Evolutionary conservation across 176 grass and related monocot genomes (phyloP).

Genomic region (Alopecurus myosuroides): DNA sequence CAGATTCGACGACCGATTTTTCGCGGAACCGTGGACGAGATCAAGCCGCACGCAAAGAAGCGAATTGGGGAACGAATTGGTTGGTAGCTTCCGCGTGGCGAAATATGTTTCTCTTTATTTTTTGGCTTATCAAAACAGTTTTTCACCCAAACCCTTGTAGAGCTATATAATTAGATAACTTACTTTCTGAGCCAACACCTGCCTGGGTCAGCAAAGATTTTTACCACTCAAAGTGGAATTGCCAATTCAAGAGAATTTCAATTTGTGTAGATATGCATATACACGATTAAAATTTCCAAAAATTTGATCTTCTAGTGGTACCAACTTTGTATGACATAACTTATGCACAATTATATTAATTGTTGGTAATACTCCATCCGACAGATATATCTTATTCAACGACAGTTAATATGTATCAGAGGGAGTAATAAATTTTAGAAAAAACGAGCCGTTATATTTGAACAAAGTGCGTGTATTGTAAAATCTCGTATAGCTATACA

Average conservation of each 20-base stretch:
- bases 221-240: neutral
- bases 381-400: no score
- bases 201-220: neutral
- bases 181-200: neutral
- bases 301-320: neutral
- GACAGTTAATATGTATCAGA: no score
- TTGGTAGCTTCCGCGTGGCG: conserved; percentile 19
- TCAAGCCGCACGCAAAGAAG: conserved; percentile 32
- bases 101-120: conserved; percentile 6
- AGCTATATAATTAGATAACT: neutral
- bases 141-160: neutral
- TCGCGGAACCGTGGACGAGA: neutral
- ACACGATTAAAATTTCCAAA: neutral
- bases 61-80: conserved; percentile 37
- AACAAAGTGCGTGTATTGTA: no score
- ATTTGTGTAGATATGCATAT: neutral
- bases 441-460: no score
- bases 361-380: no score
- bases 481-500: no score
- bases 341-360: no score
- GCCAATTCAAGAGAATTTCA: neutral
- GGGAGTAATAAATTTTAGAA: no score
- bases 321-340: no score
- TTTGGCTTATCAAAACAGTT: neutral
- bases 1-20: conserved; percentile 21